These are phyloP conservation scores for Trichoderma atroviride DNA, from an alignment of 2,329 filamentous ascomycete genomes.

Conservation along the genomic window DNA sequence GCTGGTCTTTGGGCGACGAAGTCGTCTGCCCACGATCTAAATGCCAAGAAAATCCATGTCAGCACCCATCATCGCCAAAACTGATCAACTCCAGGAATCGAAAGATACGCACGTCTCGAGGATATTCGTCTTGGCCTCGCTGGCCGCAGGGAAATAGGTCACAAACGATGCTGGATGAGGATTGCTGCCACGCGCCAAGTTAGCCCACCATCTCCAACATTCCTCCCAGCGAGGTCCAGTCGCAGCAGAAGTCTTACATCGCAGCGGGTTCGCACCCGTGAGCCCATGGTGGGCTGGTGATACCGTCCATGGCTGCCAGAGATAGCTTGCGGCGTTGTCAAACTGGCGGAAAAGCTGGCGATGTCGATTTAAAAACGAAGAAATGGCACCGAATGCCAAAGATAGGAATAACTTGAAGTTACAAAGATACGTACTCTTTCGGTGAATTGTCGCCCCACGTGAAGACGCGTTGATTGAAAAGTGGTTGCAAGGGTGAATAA, in stretches of 20 bases:
- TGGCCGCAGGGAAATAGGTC: constrained; percentile 34
- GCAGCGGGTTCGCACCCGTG: constrained; percentile 26
- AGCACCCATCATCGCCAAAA: background rate
- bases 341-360: background rate
- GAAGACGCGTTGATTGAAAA: constrained; percentile 7
- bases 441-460: constrained; percentile 12
- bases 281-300: constrained; percentile 29
- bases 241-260: constrained; percentile 25
- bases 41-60: background rate
- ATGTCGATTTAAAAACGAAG: background rate
- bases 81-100: background rate
- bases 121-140: background rate
- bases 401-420: background rate
- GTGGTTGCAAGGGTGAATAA: background rate
- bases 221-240: background rate
- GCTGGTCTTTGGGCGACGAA: constrained; percentile 30
- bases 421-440: background rate
- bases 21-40: constrained; percentile 33
- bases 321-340: background rate
- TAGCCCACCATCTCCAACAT: constrained; percentile 24
- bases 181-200: constrained; percentile 29
- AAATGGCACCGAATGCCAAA: background rate
- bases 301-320: constrained; percentile 29
- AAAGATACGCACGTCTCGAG: background rate
- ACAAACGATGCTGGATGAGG: constrained; percentile 34